Conservation (phyloP, 768 basidiomycete genomes). For the Lentinula sp. region DNA sequence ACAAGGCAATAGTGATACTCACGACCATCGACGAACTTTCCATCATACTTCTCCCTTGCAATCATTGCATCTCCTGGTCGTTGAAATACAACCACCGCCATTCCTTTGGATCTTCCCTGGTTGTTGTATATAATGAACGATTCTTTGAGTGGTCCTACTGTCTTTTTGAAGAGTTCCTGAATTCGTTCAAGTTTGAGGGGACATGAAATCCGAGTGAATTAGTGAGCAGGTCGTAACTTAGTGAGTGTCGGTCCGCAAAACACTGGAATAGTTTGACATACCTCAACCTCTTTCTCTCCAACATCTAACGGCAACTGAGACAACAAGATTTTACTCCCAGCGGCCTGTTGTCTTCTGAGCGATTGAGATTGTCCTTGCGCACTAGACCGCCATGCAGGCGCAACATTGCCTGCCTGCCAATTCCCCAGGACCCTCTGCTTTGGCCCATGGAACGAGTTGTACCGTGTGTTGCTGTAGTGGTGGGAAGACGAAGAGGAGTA, state of each 20-base stretch:
- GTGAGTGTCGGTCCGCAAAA: too few relatives aligned
- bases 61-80: constrained; percentile 54
- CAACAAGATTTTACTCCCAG: constrained; percentile 63
- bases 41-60: constrained; percentile 66
- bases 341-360: constrained; percentile 14
- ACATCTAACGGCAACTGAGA: constrained; percentile 67
- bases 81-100: constrained; percentile 70
- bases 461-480: constrained; percentile 17
- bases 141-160: constrained; percentile 69
- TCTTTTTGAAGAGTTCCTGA: constrained; percentile 72
- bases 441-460: constrained; percentile 42
- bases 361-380: constrained; percentile 26
- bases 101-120: constrained; percentile 71
- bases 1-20: constrained; percentile 18
- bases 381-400: constrained; percentile 54
- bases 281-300: constrained; percentile 62
- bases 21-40: constrained; percentile 69
- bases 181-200: neutral
- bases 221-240: neutral
- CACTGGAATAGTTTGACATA: constrained; percentile 18
- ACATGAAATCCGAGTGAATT: neutral
- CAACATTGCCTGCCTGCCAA: constrained; percentile 40
- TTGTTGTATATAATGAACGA: constrained; percentile 70
- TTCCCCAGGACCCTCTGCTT: constrained; percentile 58
- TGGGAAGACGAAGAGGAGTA: neutral